Evolutionary conservation across 805 yeast species (phyloP), one percentile per base, ranked within the genome.

Genomic region (Schwanniomyces polymorphus): DNA sequence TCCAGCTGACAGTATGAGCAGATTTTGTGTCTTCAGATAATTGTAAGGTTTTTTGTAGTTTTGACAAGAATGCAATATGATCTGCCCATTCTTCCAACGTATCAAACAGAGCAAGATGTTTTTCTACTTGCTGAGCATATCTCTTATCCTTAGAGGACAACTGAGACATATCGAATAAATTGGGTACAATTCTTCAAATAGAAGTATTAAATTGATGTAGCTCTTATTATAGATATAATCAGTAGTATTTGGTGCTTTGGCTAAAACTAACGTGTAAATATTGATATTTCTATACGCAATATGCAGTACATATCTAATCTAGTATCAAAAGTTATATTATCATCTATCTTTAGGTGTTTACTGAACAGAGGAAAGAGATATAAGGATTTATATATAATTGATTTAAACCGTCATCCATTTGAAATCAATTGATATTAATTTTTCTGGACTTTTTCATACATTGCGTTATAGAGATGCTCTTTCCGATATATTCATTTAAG

Each of bases 81-180:
- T 94, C 99, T 11, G 99, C 98, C 99, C 99, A 94, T 70, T 94
- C 99, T 27, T 84, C 87, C 1, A 91, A 86, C 1, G 87, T 70
- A 44, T 89, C 97, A 70, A 92, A 92, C 16, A 81, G 74, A 6
- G 79, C 76, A 18, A 94, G 71, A 0, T 94, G 88, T 54, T 84
- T 80, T 44, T 87, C 92, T 10, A 92, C 78, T 47, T 78, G 82
- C n/a, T 80, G 74, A 17, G 75, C 70, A 59, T 84, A 86, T 49
- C 86, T 82, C 68, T 81, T 86, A 59, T 86, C 91, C 57, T 83
- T 82, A 1, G 91, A 67, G 44, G 76, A 44, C 29, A 44, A 41
- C 16, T 48, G 52, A 16, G 51, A 23, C 25, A 26, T 31, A 40
- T 46, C 54, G 10, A 16, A 6, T 16, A 11, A 31, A 9, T 16